Conservation (phyloP, 257 asterid species). For the Phtheirospermum japonicum region DNA sequence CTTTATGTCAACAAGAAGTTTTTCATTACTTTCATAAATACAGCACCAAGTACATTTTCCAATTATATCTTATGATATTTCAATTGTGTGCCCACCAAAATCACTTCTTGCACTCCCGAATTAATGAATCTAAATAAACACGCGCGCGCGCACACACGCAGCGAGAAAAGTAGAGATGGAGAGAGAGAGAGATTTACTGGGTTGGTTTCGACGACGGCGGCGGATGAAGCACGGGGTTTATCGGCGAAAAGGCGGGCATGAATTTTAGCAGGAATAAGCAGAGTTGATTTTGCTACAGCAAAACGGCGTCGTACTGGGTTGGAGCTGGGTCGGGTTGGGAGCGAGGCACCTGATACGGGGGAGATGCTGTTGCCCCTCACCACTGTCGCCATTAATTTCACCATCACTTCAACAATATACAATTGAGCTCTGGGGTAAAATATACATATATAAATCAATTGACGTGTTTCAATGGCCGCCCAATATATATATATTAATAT, state of each 20-base stretch:
- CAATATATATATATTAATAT: neutral
- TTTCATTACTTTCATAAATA: neutral
- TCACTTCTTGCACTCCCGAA: neutral
- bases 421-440: neutral
- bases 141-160: too few species aligned
- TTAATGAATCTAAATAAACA: neutral
- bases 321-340: conserved; percentile 36
- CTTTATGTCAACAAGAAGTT: neutral
- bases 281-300: conserved; percentile 22
- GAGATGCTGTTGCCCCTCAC: conserved; percentile 23
- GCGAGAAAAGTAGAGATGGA: neutral
- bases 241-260: conserved; percentile 30
- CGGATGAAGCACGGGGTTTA: conserved; percentile 39
- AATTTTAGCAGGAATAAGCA: conserved; percentile 29
- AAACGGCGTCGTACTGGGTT: conserved; percentile 32
- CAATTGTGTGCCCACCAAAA: neutral
- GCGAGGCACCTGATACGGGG: conserved; percentile 31
- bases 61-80: conserved; percentile 8
- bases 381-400: conserved; percentile 29
- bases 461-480: neutral
- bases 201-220: conserved; percentile 40
- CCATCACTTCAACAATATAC: neutral
- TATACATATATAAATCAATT: too few species aligned
- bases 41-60: neutral
- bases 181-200: conserved; percentile 34